Base-by-base conservation (phyloP, 805 yeast species). In the Teunomyces lycoperdinae region DNA sequence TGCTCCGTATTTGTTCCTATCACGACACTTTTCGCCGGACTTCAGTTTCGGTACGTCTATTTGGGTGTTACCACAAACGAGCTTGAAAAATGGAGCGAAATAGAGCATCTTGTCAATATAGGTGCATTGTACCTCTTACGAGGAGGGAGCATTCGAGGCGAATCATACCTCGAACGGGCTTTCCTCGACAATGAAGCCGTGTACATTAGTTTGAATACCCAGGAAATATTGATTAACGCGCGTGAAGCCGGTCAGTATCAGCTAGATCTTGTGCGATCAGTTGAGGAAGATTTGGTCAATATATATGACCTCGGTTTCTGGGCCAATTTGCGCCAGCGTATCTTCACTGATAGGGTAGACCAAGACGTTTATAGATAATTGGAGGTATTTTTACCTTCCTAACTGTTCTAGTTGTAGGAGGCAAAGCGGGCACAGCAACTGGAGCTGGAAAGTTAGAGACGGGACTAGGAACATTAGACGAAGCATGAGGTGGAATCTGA, bases 61-160 rank as follows among this genome's bases (percentile, higher is more conserved):
- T 71, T 78, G 36, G 96, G 96, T 0, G 83, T 83, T 61, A 86
- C 94, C 9, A 84, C 91, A 3, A 85, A 84, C 57, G 96, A 87
- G 63, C 68, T 78, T 13, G 81, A 73, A 44, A 87, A 87, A 58
- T 87, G 95, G 95, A 78, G 69, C 14, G 80, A 74, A 3, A 72
- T 87, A 10, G 82, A 82, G 46, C 76, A 78, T 43, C 68, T 81
- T 48, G 59, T 54, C 7, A 11, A 40, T 3, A 32, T 53, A 11
- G 55, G 56, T 3, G 43, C 42, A 1, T 46, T 54, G 42, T 54
- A 46, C 45, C 38, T 27, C 8, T 11, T 49, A 3, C 29, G 16
- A 10, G 35, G 29, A n/a, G 31, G 16, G 10, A 11, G 10, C 16
- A 40, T 46, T 14, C 20, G 44, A 5, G 44, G 44, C 9, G 54